These are phyloP conservation scores for Phytophthora parvispora DNA, from an alignment of 352 stramenopile species.

Conservation along the genomic window DNA sequence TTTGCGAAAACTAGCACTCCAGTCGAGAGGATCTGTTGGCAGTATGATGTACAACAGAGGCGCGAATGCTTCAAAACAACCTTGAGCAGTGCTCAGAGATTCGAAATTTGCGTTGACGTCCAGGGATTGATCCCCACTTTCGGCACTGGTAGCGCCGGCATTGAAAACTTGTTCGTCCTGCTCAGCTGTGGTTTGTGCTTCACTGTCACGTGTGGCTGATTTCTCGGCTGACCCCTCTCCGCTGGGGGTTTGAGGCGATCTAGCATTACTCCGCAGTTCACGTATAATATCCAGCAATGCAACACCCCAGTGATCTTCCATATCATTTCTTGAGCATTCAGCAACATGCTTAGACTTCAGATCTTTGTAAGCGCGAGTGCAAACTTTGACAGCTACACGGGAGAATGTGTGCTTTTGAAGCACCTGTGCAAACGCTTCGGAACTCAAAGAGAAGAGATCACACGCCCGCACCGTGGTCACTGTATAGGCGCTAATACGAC, in stretches of 20 bases:
- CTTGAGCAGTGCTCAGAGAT: slow-evolving; percentile 24
- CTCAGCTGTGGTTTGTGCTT: background rate
- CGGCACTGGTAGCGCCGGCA: background rate
- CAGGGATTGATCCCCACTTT: background rate
- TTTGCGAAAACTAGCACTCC: background rate
- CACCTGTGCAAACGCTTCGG: slow-evolving; percentile 44
- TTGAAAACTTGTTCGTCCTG: background rate
- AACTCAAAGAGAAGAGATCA: slow-evolving; percentile 32
- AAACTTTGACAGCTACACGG: slow-evolving; percentile 17
- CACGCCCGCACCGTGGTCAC: slow-evolving; percentile 32
- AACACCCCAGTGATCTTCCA: slow-evolving; percentile 27
- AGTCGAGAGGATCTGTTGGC: slow-evolving; percentile 9
- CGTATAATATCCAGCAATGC: slow-evolving; percentile 13
- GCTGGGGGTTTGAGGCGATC: background rate
- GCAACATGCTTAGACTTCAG: slow-evolving; percentile 5
- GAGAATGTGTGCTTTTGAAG: slow-evolving; percentile 29
- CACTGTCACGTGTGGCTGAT: background rate
- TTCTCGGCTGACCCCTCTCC: background rate
- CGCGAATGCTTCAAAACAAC: slow-evolving; percentile 48
- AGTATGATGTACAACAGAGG: slow-evolving; percentile 41
- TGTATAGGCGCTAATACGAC: slow-evolving; percentile 41
- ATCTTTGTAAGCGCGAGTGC: slow-evolving; percentile 4
- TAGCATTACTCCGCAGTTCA: background rate
- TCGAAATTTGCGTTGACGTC: slow-evolving; percentile 13
- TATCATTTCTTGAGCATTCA: slow-evolving; percentile 15